Evolutionary conservation across 768 basidiomycete genomes (phyloP).

Genomic region (Pulveroboletus sp.): DNA sequence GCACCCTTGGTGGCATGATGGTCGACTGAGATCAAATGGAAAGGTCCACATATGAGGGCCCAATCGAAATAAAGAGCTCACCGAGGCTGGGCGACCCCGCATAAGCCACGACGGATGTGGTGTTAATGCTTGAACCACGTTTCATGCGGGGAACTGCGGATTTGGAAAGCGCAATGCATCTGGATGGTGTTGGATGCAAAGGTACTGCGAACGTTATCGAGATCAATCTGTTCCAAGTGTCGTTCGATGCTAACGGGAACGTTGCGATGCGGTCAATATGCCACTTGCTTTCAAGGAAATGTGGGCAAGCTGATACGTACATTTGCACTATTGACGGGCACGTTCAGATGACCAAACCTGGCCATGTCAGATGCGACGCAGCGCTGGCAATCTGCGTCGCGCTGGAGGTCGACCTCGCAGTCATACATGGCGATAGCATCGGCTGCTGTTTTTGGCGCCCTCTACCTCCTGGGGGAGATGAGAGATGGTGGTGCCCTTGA

Average conservation of each 20-base stretch:
- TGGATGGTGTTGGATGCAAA: conserved; percentile 58
- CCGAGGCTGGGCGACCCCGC: conserved; percentile 29
- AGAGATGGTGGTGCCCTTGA: conserved; percentile 48
- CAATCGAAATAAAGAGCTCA: conserved; percentile 6
- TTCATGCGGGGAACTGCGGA: conserved; percentile 57
- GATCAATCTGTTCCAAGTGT: conserved; percentile 47
- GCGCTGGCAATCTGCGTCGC: conserved; percentile 39
- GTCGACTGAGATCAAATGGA: conserved; percentile 33
- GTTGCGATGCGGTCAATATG: conserved; percentile 4
- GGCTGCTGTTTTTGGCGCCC: conserved; percentile 52
- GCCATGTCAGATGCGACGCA: conserved; percentile 48
- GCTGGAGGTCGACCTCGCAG: conserved; percentile 39
- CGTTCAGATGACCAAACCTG: conserved; percentile 45
- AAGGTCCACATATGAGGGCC: conserved; percentile 9
- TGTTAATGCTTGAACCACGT: conserved; percentile 51
- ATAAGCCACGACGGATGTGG: conserved; percentile 56
- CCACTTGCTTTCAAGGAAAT: background rate
- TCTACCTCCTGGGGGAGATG: conserved; percentile 55
- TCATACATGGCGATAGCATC: conserved; percentile 42
- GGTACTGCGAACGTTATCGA: conserved; percentile 52
- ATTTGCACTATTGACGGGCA: conserved; percentile 59
- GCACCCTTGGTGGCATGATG: conserved; percentile 63
- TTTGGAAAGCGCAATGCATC: conserved; percentile 55
- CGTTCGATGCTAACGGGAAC: conserved; percentile 33
- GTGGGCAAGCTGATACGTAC: background rate